Conservation (phyloP, 768 basidiomycete genomes). For the Trichaptum fuscoviolaceum region DNA sequence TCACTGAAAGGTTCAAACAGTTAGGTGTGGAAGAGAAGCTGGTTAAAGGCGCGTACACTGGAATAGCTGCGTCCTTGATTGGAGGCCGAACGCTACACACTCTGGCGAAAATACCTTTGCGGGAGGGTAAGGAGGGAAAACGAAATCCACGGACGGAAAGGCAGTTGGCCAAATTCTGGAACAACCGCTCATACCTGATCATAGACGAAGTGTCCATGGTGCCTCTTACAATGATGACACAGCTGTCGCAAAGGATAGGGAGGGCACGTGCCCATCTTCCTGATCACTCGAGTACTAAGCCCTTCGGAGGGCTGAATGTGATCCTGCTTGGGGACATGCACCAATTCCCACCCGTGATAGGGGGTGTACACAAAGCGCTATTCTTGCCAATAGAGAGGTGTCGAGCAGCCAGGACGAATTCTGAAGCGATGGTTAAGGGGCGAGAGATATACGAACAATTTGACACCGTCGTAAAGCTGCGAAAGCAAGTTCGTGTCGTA, state of each 20-base stretch:
- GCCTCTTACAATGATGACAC: slow-evolving; percentile 8
- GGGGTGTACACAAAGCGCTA: neutral
- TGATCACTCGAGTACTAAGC: slow-evolving; percentile 6
- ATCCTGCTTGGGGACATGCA: slow-evolving; percentile 39
- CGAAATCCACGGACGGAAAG: slow-evolving; percentile 6
- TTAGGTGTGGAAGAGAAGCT: slow-evolving; percentile 13
- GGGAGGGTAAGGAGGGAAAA: slow-evolving; percentile 6
- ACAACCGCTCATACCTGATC: slow-evolving; percentile 11
- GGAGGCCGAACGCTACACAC: slow-evolving; percentile 31
- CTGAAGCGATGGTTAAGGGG: slow-evolving; percentile 6
- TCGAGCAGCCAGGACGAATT: neutral
- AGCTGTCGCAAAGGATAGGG: neutral
- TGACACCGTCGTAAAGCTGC: slow-evolving; percentile 30
- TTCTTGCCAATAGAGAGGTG: neutral
- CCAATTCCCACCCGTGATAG: slow-evolving; percentile 39
- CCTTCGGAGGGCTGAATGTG: slow-evolving; percentile 28
- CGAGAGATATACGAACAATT: slow-evolving; percentile 24
- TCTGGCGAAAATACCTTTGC: neutral
- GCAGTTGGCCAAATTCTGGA: slow-evolving; percentile 7
- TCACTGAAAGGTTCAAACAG: slow-evolving; percentile 30
- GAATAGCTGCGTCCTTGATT: slow-evolving; percentile 36
- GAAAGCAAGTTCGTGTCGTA: slow-evolving; percentile 29
- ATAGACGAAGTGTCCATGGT: slow-evolving; percentile 10
- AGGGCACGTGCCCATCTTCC: slow-evolving; percentile 9
- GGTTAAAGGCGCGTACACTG: slow-evolving; percentile 33